Evolutionary conservation across 257 asterid genomes (phyloP).

Genomic region (Henckelia pumila): DNA sequence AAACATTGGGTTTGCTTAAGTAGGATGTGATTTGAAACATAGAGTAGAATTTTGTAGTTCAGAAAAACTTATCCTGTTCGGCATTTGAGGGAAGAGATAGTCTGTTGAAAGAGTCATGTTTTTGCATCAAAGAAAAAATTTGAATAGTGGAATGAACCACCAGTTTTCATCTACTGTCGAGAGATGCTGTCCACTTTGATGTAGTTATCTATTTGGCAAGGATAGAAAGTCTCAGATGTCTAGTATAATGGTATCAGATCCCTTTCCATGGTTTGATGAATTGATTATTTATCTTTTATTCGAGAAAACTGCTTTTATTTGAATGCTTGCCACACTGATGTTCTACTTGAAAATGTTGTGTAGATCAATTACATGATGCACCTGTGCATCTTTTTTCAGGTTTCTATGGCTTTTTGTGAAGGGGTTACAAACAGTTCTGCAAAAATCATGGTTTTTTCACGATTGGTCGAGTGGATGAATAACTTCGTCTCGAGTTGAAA

Average conservation of each 20-base stretch:
- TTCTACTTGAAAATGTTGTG: background rate
- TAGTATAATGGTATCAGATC: background rate
- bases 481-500: constrained; percentile 18
- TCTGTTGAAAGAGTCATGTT: too few species aligned
- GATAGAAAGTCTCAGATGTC: background rate
- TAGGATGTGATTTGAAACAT: too few species aligned
- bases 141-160: too few species aligned
- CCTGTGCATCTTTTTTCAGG: constrained; percentile 27
- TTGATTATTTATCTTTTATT: background rate
- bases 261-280: background rate
- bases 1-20: background rate
- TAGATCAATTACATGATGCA: constrained; percentile 12
- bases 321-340: background rate
- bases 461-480: constrained; percentile 29
- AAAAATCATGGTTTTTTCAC: constrained; percentile 24
- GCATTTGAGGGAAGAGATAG: too few species aligned
- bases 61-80: too few species aligned
- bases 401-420: constrained; percentile 20
- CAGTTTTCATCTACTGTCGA: background rate
- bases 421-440: constrained; percentile 26
- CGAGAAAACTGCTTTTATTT: background rate
- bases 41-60: too few species aligned
- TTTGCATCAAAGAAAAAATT: too few species aligned
- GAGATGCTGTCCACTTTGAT: background rate
- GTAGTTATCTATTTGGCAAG: background rate